phyloP scores from a whole-genome alignment of 257 asterid genomes.

The Solanum dulcamara region DNA sequence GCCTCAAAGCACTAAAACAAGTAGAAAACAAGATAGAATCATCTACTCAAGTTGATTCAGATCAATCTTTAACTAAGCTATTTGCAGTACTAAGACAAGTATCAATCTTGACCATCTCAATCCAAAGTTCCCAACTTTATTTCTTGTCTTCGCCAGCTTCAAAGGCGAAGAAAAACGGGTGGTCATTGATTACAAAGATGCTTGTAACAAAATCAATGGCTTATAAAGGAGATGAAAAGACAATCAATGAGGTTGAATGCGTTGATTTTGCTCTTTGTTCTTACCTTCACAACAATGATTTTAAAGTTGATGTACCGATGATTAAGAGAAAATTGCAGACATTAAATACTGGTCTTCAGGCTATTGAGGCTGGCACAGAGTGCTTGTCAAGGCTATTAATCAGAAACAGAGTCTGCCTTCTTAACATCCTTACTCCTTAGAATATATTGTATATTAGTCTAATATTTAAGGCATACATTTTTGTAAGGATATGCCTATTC shows the following conservation, averaged over 20 bases:
- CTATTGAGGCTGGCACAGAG: background rate
- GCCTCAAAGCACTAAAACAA: conserved; percentile 16
- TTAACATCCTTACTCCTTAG: background rate
- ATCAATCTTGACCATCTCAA: background rate
- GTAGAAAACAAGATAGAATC: conserved; percentile 8
- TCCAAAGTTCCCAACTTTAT: background rate
- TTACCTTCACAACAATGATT: background rate
- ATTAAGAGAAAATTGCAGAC: background rate
- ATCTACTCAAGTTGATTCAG: background rate
- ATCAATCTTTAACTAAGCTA: background rate
- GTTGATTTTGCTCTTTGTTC: background rate
- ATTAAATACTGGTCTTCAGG: background rate
- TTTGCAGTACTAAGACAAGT: background rate
- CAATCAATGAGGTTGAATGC: background rate
- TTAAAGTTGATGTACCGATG: background rate
- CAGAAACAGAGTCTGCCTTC: conserved; percentile 1
- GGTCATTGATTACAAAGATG: conserved; percentile 1
- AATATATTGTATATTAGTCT: conserved; percentile 9
- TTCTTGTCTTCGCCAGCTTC: background rate
- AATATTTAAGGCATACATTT: background rate
- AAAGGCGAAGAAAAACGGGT: background rate
- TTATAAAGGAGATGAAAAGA: background rate
- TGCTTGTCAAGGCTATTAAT: background rate
- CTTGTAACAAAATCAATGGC: background rate
- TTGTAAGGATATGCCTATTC: background rate